These are phyloP conservation scores for Thozetella sp. DNA, from an alignment of 495 filamentous ascomycete species.

Conservation along the genomic window DNA sequence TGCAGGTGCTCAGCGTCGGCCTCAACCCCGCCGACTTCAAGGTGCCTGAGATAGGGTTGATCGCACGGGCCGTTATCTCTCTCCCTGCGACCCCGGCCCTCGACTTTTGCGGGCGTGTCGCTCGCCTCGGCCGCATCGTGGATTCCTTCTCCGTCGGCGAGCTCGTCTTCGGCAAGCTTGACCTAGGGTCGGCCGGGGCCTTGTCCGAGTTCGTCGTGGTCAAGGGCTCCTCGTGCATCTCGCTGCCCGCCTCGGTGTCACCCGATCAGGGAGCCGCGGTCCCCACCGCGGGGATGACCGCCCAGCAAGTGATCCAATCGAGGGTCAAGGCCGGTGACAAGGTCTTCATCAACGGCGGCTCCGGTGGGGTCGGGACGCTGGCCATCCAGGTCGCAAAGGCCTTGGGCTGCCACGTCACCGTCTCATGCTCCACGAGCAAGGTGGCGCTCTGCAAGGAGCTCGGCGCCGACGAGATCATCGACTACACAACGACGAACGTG, in stretches of 20 bases:
- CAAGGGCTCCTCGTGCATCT: slow-evolving; percentile 21
- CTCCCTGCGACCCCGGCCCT: slow-evolving; percentile 56
- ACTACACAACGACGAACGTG: slow-evolving; percentile 63
- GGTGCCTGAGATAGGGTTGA: slow-evolving; percentile 51
- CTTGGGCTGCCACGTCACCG: slow-evolving; percentile 64
- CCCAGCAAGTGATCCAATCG: slow-evolving; percentile 60
- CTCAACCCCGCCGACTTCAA: slow-evolving; percentile 79
- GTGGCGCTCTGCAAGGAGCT: slow-evolving; percentile 55
- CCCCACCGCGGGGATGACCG: slow-evolving; percentile 58
- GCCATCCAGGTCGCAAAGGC: slow-evolving; percentile 69
- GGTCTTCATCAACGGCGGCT: slow-evolving; percentile 71
- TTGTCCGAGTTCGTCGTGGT: slow-evolving; percentile 53
- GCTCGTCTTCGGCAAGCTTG: slow-evolving; percentile 55
- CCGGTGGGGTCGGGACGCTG: slow-evolving; percentile 63
- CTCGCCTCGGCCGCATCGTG: slow-evolving; percentile 33
- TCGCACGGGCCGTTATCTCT: slow-evolving; percentile 39
- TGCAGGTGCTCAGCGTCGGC: slow-evolving; percentile 54
- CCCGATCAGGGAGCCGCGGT: slow-evolving; percentile 52
- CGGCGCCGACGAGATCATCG: slow-evolving; percentile 70
- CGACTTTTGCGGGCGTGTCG: slow-evolving; percentile 66
- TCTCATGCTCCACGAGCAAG: slow-evolving; percentile 61
- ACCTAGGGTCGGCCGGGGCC: slow-evolving; percentile 47
- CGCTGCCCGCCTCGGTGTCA: slow-evolving; percentile 52
- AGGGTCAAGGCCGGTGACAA: slow-evolving; percentile 54
- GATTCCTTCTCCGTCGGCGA: slow-evolving; percentile 46